Evolutionary conservation across 129 eudicot genomes (phyloP).

Genomic region (sunflower (Helianthus annuus)): HanXRQr2.0-SUNRISE NC_035447.2:169521521-169522020

Average conservation of each 20-base stretch:
- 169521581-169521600: conserved; percentile 33
- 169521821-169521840: conserved; percentile 21
- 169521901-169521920: no score
- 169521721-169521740: neutral
- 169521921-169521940: no score
- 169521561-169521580: conserved; percentile 55
- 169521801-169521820: conserved; percentile 25
- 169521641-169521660: neutral
- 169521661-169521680: neutral
- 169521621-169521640: neutral
- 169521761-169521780: conserved; percentile 29
- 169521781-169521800: conserved; percentile 21
- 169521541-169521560: neutral
- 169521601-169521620: conserved; percentile 58
- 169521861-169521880: conserved; percentile 25
- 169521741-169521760: conserved; percentile 16
- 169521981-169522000: no score
- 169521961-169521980: no score
- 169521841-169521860: conserved; percentile 39
- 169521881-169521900: neutral
- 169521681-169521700: conserved; percentile 11
- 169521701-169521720: neutral
- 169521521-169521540: conserved; percentile 26
- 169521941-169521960: no score
- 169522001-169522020: no score